phyloP scores from a whole-genome alignment of 192 early-diverging fungal species.

The Coemansia sp. region DNA sequence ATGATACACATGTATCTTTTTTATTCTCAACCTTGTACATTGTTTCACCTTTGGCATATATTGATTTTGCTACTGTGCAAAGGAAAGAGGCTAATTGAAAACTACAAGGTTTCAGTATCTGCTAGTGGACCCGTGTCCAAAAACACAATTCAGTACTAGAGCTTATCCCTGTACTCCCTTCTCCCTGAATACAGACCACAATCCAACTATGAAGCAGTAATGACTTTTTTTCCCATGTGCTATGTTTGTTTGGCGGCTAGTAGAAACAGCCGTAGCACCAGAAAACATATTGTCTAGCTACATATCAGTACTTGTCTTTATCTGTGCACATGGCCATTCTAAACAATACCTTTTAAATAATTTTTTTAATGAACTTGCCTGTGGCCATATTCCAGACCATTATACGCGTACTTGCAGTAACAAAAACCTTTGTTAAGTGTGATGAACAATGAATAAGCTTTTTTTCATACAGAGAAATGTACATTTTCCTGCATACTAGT shows the following conservation, averaged over 20 bases:
- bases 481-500: neutral
- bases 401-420: neutral
- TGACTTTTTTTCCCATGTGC: neutral
- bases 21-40: neutral
- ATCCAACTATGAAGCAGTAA: neutral
- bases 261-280: neutral
- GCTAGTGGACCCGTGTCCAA: neutral
- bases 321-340: neutral
- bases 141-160: neutral
- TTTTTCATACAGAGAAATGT: neutral
- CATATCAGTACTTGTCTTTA: neutral
- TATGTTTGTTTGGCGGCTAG: neutral
- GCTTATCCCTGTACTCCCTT: neutral
- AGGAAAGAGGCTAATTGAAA: neutral
- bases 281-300: neutral
- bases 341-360: neutral
- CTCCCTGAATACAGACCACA: neutral
- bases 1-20: neutral
- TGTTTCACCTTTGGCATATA: neutral
- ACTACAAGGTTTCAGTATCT: neutral
- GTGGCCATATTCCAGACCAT: neutral
- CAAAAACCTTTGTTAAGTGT: neutral
- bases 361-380: neutral
- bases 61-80: constrained; percentile 2
- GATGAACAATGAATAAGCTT: neutral